Percentiles rank a stretch among this genome's conserved stretches.
Conservation (phyloP, 768 basidiomycete species). For the Mycena rosella region DNA sequence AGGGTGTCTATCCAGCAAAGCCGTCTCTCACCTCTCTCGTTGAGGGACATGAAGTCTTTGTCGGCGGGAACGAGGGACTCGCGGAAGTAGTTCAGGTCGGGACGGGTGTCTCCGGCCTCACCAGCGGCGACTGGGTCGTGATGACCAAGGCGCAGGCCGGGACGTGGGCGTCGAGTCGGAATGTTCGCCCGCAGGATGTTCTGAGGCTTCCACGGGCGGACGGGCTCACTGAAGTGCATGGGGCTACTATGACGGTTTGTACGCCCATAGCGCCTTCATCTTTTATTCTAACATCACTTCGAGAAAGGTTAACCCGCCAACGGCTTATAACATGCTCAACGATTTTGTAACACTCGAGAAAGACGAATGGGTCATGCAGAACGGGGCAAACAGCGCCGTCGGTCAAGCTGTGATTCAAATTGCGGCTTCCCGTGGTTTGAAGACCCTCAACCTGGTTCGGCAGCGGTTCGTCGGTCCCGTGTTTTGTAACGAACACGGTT, state of each 20-base stretch:
- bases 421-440: constrained; percentile 75
- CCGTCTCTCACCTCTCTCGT: constrained; percentile 58
- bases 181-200: constrained; percentile 67
- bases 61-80: constrained; percentile 85
- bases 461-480: constrained; percentile 63
- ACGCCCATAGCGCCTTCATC: neutral
- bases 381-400: constrained; percentile 88
- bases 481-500: neutral
- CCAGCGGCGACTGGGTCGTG: constrained; percentile 79
- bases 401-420: constrained; percentile 92
- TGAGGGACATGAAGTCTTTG: constrained; percentile 56
- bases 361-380: constrained; percentile 89
- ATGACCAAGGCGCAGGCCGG: constrained; percentile 78
- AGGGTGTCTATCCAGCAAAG: constrained; percentile 84
- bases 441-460: constrained; percentile 87
- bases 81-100: constrained; percentile 76
- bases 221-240: constrained; percentile 68
- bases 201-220: constrained; percentile 66
- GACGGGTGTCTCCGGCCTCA: constrained; percentile 59
- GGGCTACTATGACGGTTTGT: constrained; percentile 81
- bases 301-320: constrained; percentile 88
- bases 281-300: neutral
- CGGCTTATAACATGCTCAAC: constrained; percentile 86
- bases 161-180: constrained; percentile 76
- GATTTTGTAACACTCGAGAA: constrained; percentile 73